Evolutionary conservation across 768 basidiomycete species (phyloP).

Genomic region (Wakefieldia striispora): DNA sequence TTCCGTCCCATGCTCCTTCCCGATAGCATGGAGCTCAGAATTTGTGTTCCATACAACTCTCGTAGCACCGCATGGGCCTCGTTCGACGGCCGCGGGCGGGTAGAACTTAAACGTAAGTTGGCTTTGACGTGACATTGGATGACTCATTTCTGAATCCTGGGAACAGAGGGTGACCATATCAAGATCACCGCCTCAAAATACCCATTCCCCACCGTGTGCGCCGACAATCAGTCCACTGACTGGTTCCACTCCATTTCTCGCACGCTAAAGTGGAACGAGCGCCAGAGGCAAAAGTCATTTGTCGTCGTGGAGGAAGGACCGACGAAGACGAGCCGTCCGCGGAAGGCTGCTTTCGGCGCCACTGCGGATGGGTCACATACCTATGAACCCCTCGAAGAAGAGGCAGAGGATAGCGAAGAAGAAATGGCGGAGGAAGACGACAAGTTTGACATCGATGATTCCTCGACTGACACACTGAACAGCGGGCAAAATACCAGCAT

Average conservation of each 20-base stretch:
- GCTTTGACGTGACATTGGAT: not conserved
- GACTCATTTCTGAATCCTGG: slow-evolving; percentile 5
- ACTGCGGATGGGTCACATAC: slow-evolving; percentile 7
- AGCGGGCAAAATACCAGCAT: not conserved
- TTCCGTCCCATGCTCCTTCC: slow-evolving; percentile 99
- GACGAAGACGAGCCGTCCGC: slow-evolving; percentile 36
- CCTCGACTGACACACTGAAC: slow-evolving; percentile 53
- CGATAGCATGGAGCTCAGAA: slow-evolving; percentile 96
- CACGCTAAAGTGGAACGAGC: slow-evolving; percentile 98
- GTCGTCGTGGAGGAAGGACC: slow-evolving; percentile 94
- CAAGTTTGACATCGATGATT: slow-evolving; percentile 93
- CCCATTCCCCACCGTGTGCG: slow-evolving; percentile 98
- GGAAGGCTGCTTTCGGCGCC: slow-evolving; percentile 11
- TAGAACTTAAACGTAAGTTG: slow-evolving; percentile 88
- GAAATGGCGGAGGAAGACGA: slow-evolving; percentile 66
- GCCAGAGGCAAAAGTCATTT: slow-evolving; percentile 97
- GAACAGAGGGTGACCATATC: slow-evolving; percentile 96
- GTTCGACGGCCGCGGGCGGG: slow-evolving; percentile 94
- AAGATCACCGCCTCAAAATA: slow-evolving; percentile 96
- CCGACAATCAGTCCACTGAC: slow-evolving; percentile 95
- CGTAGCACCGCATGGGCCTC: slow-evolving; percentile 98
- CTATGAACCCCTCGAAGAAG: slow-evolving; percentile 36
- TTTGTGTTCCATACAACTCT: slow-evolving; percentile 99
- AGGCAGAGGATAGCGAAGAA: slow-evolving; percentile 36
- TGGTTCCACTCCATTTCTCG: slow-evolving; percentile 98